These are phyloP conservation scores for Phytomonas francai DNA, from an alignment of 208 protist genomes.

Conservation along the genomic window DNA sequence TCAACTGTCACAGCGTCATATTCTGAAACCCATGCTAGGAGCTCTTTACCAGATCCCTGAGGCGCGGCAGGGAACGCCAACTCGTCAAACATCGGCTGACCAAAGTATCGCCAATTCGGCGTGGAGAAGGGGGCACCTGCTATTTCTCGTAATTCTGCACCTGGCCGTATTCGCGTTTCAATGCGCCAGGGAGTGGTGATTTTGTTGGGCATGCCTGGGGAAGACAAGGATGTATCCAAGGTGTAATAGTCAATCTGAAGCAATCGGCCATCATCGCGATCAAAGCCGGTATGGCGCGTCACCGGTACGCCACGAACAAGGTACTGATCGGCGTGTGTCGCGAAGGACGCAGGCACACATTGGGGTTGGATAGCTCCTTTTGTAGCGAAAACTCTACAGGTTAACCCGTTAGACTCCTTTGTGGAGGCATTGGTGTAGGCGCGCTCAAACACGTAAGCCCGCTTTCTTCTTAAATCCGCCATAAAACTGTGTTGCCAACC, in stretches of 20 bases:
- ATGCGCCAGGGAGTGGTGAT: constrained; percentile 42
- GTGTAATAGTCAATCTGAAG: constrained; percentile 38
- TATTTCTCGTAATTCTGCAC: constrained; percentile 27
- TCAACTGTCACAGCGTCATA: constrained; percentile 50
- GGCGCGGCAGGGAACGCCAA: constrained; percentile 17
- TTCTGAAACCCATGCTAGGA: constrained; percentile 18
- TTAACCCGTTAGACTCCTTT: neutral
- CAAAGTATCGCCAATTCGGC: constrained; percentile 71
- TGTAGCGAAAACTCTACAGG: constrained; percentile 6
- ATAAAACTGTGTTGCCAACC: constrained; percentile 19
- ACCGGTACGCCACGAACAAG: constrained; percentile 44
- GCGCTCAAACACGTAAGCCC: constrained; percentile 10
- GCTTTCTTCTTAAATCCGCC: constrained; percentile 7
- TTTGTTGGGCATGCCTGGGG: neutral
- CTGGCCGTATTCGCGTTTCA: constrained; percentile 25
- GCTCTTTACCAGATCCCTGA: neutral
- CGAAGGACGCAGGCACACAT: constrained; percentile 36
- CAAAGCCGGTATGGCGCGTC: constrained; percentile 28
- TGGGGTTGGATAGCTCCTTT: constrained; percentile 11
- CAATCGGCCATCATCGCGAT: constrained; percentile 27
- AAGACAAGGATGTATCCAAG: neutral
- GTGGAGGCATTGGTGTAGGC: neutral
- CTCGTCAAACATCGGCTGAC: constrained; percentile 62
- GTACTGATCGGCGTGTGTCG: constrained; percentile 7
- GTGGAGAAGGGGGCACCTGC: constrained; percentile 20